These are phyloP conservation scores for Didymella pomorum DNA, from an alignment of 2,329 filamentous ascomycete species.

Conservation along the genomic window DNA sequence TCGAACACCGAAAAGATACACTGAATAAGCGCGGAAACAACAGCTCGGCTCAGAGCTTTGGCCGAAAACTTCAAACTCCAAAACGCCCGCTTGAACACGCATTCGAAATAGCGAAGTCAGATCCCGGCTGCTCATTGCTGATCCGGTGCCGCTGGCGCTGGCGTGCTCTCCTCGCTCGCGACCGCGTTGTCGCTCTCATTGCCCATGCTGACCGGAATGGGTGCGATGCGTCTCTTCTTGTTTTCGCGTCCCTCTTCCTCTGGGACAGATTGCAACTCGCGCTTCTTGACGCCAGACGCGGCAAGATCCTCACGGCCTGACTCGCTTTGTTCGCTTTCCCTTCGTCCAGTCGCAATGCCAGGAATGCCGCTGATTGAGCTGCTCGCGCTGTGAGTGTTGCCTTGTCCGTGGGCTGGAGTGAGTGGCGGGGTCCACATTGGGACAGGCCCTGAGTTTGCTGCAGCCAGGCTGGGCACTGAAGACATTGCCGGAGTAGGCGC, in stretches of 20 bases:
- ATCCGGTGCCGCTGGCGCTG: conserved; percentile 8
- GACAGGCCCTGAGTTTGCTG: conserved; percentile 69
- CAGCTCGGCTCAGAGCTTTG: conserved; percentile 1
- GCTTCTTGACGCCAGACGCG: conserved; percentile 42
- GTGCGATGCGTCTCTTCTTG: conserved; percentile 58
- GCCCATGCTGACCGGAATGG: conserved; percentile 51
- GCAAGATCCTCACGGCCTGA: conserved; percentile 46
- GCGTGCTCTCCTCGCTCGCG: conserved; percentile 43
- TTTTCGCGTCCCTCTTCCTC: conserved; percentile 49
- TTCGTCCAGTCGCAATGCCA: conserved; percentile 27
- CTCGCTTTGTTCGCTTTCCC: conserved; percentile 48
- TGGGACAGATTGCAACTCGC: conserved; percentile 48
- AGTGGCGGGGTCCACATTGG: conserved; percentile 90
- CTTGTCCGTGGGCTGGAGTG: conserved; percentile 68
- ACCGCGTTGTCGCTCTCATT: conserved; percentile 38
- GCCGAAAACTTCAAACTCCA: background rate
- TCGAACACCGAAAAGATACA: background rate
- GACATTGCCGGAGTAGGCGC: conserved; percentile 82
- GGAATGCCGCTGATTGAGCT: conserved; percentile 62
- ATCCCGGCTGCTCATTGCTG: conserved; percentile 1
- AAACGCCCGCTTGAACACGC: conserved; percentile 18
- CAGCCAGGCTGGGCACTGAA: conserved; percentile 77
- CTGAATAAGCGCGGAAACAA: conserved; percentile 2
- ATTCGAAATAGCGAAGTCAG: background rate
- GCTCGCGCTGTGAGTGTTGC: conserved; percentile 61